Base-by-base conservation (phyloP, 2,329 filamentous ascomycete species). In the Aschersonia sp. region DNA sequence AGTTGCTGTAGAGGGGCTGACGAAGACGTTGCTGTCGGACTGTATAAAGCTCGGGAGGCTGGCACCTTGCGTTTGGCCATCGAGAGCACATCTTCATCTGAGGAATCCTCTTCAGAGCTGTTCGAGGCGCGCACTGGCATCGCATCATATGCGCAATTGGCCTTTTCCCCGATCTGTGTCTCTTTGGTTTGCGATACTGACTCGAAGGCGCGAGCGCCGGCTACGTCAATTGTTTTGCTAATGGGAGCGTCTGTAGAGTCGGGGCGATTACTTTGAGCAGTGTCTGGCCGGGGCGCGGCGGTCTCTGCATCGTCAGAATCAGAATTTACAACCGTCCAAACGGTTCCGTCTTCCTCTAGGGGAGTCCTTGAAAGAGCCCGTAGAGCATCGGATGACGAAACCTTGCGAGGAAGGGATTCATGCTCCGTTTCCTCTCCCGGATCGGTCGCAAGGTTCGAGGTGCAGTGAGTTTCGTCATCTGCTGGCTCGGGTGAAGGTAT, bases 371-470 rank as follows among this genome's bases (percentile, higher is more conserved):
- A 75, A 44, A 78, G 58, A 4, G 70, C 70, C 49, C 73, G 68
- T 40, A 78, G 58, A 5, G 69, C 69, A 52, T 78, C 73, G 1
- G 74, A 75, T 9, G 75, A 76, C 4, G 73, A 76, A 31, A 76
- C 69, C 57, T 75, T 74, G 53, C 70, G 73, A 2, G 73, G 72
- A 30, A 67, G 64, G 41, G 64, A 59, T 12, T 60, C 63, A 12
- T 37, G 35, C 29, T 62, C 56, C n/a, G 65, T 65, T 33, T 68
- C 65, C 30, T 65, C 65, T 33, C 66, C 64, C 12, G 68, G 61
- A 43, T 66, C 62, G 31, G 61, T 62, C 33, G 59, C 60, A 7
- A 69, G 51, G 47, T 67, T 58, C 7, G 61, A 62, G 44, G 56
- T 52, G 42, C 58, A 58, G 40, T 51, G 53, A 43, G 56, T 49